Base-by-base conservation (phyloP, 2,329 filamentous ascomycete species). In the Corinectria fuckeliana region DNA sequence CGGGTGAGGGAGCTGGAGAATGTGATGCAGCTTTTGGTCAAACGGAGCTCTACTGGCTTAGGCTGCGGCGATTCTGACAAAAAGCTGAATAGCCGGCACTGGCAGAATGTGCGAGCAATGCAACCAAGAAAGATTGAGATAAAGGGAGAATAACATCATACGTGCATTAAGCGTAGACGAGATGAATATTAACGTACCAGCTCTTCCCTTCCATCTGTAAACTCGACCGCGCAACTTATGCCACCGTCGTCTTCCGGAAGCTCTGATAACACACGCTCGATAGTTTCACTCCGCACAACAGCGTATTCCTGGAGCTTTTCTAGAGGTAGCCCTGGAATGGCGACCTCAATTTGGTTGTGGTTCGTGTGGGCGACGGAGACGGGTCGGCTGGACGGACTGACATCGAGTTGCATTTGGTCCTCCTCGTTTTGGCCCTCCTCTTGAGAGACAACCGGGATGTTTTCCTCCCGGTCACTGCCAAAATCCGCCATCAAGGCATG, bases 121-220 rank as follows among this genome's bases (percentile, higher is more conserved):
- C 9, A 6, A 25, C 30, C 5, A 30, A 38, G 3, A 13, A 23
- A 13, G 32, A 8, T 25, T 7, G 13, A 11, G 28, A 30, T 28
- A 42, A n/a, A 45, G n/a, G n/a, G n/a, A 23, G 26, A 13, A 49
- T 23, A 39, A 30, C 50, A 48, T 34, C 38, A 58, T 26, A 47
- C 45, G 9, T 8, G 10, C 18, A 28, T 9, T 5, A 13, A 10
- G 25, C 5, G 18, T 18, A 16, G 9, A 18, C 4, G n/a, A 18
- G 23, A n/a, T 14, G n/a, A 20, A 49, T 20, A 25, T 49, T 38
- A 28, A 78, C 81, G 75, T 75, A 84, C 82, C 65, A 75, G 58
- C 53, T 81, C 75, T 61, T 77, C 65, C 49, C 76, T 74, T 21
- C 81, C 81, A 63, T 83, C 81, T 26, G 77, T 76, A 47, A 82